Base-by-base conservation (phyloP, 768 basidiomycete genomes). In the Macrolepiota albuminosa region DNA sequence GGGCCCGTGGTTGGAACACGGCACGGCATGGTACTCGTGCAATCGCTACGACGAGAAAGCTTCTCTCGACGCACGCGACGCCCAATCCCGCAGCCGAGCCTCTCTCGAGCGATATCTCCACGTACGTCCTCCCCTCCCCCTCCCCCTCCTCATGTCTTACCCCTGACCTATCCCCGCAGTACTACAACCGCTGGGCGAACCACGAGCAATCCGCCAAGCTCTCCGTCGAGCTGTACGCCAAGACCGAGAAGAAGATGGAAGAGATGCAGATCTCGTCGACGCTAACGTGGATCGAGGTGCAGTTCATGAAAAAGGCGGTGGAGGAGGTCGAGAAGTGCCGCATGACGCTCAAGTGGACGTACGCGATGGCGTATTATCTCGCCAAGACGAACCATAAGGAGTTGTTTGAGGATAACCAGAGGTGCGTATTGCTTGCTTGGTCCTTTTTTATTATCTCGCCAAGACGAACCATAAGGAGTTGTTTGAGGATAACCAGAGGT, bases 181-280 rank as follows among this genome's bases (percentile, higher is more conserved):
- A 98, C 77, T 99, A 98, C 79, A 98, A 97, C 72, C 92, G 97
- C 43, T 99, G 93, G 92, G 93, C 97, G 8, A 99, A 99, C 73
- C 97, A 99, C 76, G 97, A 99, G 70, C 95, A 97, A 71, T 97
- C 95, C n/a, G 94, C 95, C 54, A 95, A 95, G 75, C 87, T 99
- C 54, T 95, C 96, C 18, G 72, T 91, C 16, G 94, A 98, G 64
- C 78, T 98, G 45, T 96, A 95, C 72, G 82, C 82, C 58, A 95
- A 95, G 78, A 98, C 96, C 13, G 95, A 99, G 82, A 95, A 96
- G 84, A 98, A 98, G 86, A 99, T 99, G 97, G 95, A 98, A 73
- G 94, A 97, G 75, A 96, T 98, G 89, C 97, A 98, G 78, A 83
- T 94, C 63, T 88, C 87, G 11, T 94, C 93, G 2, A 82, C 86